Conservation (phyloP, 257 asterid genomes). For the Linaria vulgaris region DNA sequence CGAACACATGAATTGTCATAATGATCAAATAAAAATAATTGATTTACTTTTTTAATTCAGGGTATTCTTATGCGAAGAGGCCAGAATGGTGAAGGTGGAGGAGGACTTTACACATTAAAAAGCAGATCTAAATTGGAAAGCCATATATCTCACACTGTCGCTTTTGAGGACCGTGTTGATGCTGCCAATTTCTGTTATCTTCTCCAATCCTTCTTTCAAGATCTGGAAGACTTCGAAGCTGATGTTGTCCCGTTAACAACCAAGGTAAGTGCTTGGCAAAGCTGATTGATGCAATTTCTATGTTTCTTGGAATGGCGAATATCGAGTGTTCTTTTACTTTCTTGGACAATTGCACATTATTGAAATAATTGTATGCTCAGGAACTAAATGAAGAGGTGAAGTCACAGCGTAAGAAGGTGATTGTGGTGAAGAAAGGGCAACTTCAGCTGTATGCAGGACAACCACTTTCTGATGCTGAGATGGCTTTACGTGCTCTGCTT, state of each 20-base stretch:
- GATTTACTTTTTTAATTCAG: slow-evolving; percentile 37
- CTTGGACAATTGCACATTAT: not conserved
- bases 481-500: slow-evolving; percentile 54
- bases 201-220: slow-evolving; percentile 65
- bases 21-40: too few species aligned
- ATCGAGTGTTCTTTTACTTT: not conserved
- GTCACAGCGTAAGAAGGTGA: slow-evolving; percentile 37
- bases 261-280: slow-evolving; percentile 45
- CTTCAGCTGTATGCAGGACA: slow-evolving; percentile 89
- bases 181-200: slow-evolving; percentile 78
- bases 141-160: slow-evolving; percentile 55
- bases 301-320: not conserved
- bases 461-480: slow-evolving; percentile 76
- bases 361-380: slow-evolving; percentile 38
- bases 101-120: slow-evolving; percentile 54
- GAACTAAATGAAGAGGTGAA: slow-evolving; percentile 55
- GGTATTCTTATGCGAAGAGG: slow-evolving; percentile 59
- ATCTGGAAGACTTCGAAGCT: slow-evolving; percentile 58
- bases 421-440: slow-evolving; percentile 80
- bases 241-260: slow-evolving; percentile 67
- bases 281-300: not conserved
- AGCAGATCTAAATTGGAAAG: slow-evolving; percentile 36
- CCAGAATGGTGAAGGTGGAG: slow-evolving; percentile 41
- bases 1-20: too few species aligned
- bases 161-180: slow-evolving; percentile 79